Evolutionary conservation across 106 monocot species (phyloP).

Genomic region (Dioscorea alata): DNA sequence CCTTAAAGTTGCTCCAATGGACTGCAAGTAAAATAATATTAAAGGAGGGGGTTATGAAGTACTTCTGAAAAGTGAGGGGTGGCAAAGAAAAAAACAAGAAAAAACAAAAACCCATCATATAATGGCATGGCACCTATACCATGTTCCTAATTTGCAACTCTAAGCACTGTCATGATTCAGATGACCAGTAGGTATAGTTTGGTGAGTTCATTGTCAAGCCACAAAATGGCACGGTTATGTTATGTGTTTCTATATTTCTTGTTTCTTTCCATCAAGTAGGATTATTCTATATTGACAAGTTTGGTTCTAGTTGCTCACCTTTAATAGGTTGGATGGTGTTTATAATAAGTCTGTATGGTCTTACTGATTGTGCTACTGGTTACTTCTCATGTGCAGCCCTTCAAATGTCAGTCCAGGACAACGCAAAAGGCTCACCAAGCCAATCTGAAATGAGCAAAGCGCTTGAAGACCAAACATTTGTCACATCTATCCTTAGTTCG

Average conservation of each 20-base stretch:
- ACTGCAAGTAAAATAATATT: no score
- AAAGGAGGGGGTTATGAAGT: no score
- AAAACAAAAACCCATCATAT: no score
- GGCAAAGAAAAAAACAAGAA: no score
- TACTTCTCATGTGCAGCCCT: conserved; percentile 51
- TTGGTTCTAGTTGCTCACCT: not conserved
- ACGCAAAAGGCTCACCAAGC: conserved; percentile 30
- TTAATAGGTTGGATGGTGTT: not conserved
- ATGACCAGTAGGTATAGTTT: not conserved
- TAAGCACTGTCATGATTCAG: no score
- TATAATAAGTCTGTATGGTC: not conserved
- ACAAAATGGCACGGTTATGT: not conserved
- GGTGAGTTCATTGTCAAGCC: not conserved
- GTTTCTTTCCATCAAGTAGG: not conserved
- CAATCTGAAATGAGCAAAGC: conserved; percentile 76
- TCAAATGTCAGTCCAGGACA: conserved; percentile 84
- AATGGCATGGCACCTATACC: no score
- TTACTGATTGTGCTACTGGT: not conserved
- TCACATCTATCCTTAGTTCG: conserved; percentile 87
- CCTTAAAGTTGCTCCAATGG: no score
- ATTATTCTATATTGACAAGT: not conserved
- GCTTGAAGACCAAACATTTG: conserved; percentile 81
- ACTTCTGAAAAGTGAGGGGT: no score
- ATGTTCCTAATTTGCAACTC: no score
- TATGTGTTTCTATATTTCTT: not conserved